Evolutionary conservation across 192 early-diverging fungal genomes (phyloP), one percentile per base, ranked within the genome.

Genomic region (Coemansia sp.): DNA sequence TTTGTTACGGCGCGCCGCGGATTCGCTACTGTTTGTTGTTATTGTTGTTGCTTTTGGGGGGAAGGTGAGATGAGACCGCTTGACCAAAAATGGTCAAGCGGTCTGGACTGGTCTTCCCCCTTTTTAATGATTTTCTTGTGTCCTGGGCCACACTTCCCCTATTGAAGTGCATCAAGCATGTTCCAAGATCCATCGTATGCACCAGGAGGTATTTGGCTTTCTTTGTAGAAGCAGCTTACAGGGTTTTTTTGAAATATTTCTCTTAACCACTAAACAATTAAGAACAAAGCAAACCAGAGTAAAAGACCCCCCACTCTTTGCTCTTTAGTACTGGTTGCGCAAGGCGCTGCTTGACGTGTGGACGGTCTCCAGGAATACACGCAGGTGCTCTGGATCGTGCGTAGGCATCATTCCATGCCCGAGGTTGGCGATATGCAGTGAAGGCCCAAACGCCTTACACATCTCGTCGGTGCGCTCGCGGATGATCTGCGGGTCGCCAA

Each of bases 371-470:
- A 94, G 70, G 68, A 89, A 94, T 42, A 88, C 81, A 25, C 81
- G 83, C 58, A 88, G 73, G 18, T 79, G 84, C 68, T 94, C 90
- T 1, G 90, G 90, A 65, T 89, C 86, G 53, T 91, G 87, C 26
- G 83, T 85, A 15, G 95, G 97, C 68, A 93, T 86, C 87, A 97
- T 95, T 13, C 97, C 97, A 77, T 99, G 97, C 29, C 97, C 97
- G 53, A 99, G 77, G 68, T 99, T 99, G 35, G 90, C 97, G 77
- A 99, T 95, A 62, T 95, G 94, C 52, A 84, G 81, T 31, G 69
- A 48, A 30, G 74, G 82, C 34, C 94, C 93, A 79, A 99, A 97
- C 29, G 66, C 85, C 33, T 84, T 72, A 20, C 97, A 81, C 95
- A 99, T 97, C 30, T 75, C 81, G 59, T 79, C 78, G 7, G 91